Percentiles rank a stretch among this genome's conserved stretches.
These are phyloP conservation scores for Raddia distichophylla DNA, from an alignment of 176 grass and related monocot genomes.

Conservation along the genomic window DNA sequence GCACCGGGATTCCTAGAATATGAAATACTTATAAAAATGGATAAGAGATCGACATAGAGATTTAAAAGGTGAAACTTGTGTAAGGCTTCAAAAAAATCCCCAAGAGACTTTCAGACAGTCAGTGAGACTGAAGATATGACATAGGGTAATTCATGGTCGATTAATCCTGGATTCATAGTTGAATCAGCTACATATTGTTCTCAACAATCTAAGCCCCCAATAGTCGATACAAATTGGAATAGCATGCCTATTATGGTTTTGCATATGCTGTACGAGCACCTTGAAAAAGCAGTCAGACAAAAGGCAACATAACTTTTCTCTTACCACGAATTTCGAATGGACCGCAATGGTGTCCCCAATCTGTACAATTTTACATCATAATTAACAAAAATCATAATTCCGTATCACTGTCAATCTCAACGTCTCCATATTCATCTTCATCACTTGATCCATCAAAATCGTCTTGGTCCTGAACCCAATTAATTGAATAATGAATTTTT, in stretches of 20 bases:
- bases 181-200: neutral
- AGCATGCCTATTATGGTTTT: neutral
- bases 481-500: slow-evolving; percentile 16
- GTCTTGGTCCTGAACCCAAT: slow-evolving; percentile 48
- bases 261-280: neutral
- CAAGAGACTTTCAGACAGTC: neutral
- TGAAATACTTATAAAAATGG: neutral
- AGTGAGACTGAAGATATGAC: neutral
- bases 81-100: neutral
- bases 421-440: slow-evolving; percentile 42
- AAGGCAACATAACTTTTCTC: neutral
- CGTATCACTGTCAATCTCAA: slow-evolving; percentile 33
- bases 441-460: slow-evolving; percentile 65
- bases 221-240: neutral
- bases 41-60: neutral
- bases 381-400: slow-evolving; percentile 34
- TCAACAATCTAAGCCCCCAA: neutral
- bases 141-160: neutral
- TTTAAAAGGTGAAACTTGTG: neutral
- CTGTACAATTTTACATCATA: slow-evolving; percentile 20
- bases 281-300: neutral
- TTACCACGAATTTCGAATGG: slow-evolving; percentile 25
- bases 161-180: neutral
- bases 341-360: neutral
- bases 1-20: neutral